Conservation (phyloP, 805 yeast species). For the Ogataea ramenticola region DNA sequence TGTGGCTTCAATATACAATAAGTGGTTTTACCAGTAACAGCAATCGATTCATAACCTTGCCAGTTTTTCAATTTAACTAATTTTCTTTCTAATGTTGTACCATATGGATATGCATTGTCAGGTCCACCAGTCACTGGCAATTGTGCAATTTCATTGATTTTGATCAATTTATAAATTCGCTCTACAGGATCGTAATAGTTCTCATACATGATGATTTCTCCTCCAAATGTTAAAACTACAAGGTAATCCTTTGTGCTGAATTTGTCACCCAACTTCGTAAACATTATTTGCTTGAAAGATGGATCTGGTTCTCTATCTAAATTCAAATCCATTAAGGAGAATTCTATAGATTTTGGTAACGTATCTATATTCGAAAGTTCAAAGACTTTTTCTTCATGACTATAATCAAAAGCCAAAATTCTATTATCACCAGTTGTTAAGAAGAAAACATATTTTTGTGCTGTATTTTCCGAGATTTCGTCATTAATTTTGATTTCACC, state of each 20-base stretch:
- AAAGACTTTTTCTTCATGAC: slow-evolving; percentile 45
- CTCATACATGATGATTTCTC: slow-evolving; percentile 66
- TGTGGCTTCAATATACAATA: slow-evolving; percentile 59
- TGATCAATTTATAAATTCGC: slow-evolving; percentile 34
- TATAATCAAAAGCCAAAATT: slow-evolving; percentile 53
- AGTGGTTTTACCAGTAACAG: slow-evolving; percentile 71
- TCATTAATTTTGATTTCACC: slow-evolving; percentile 17
- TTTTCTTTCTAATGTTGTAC: slow-evolving; percentile 63
- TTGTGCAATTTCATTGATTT: slow-evolving; percentile 36
- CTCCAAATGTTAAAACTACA: slow-evolving; percentile 71
- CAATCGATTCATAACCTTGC: slow-evolving; percentile 51
- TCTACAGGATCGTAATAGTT: slow-evolving; percentile 33
- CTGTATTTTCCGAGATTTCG: slow-evolving; percentile 6
- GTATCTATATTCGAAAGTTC: slow-evolving; percentile 44
- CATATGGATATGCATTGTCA: slow-evolving; percentile 63
- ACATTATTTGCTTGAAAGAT: slow-evolving; percentile 59
- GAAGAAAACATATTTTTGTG: slow-evolving; percentile 42
- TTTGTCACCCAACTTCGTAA: slow-evolving; percentile 58
- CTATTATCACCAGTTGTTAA: slow-evolving; percentile 75
- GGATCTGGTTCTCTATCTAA: slow-evolving; percentile 60
- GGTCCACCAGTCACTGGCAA: slow-evolving; percentile 68
- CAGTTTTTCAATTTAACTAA: slow-evolving; percentile 51
- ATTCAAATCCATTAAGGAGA: slow-evolving; percentile 42
- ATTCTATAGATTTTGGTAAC: slow-evolving; percentile 34
- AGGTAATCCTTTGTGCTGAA: slow-evolving; percentile 51